Evolutionary conservation across 192 early-diverging fungal species (phyloP).

Genomic region (Backusella mclennaniae): DNA sequence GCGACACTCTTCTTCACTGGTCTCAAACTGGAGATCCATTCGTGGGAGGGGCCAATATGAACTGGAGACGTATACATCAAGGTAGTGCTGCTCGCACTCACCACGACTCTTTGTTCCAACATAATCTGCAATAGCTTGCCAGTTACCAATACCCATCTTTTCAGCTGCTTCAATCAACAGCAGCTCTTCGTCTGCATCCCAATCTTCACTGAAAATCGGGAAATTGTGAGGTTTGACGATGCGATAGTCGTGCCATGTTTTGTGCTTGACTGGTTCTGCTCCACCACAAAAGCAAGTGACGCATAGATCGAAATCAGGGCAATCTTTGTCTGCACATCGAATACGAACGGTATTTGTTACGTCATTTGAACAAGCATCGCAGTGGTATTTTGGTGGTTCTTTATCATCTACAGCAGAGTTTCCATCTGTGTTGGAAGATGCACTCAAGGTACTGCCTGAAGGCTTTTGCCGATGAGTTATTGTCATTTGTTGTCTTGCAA

Average conservation of each 20-base stretch:
- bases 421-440: conserved; percentile 11
- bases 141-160: conserved; percentile 95
- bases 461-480: conserved; percentile 41
- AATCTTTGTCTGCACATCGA: conserved; percentile 67
- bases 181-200: conserved; percentile 97
- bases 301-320: conserved; percentile 91
- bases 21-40: conserved; percentile 69
- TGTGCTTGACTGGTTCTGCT: conserved; percentile 76
- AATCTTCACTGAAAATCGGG: conserved; percentile 86
- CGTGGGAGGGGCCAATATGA: conserved; percentile 82
- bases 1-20: conserved; percentile 41
- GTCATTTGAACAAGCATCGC: conserved; percentile 89
- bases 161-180: conserved; percentile 88
- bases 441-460: conserved; percentile 28
- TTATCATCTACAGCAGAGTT: conserved; percentile 29
- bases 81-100: conserved; percentile 90
- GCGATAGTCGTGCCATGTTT: conserved; percentile 82
- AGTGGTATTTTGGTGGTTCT: conserved; percentile 55
- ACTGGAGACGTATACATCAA: conserved; percentile 76
- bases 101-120: conserved; percentile 88
- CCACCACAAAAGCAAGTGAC: conserved; percentile 91
- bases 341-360: conserved; percentile 89
- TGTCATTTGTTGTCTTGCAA: conserved; percentile 22
- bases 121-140: conserved; percentile 92
- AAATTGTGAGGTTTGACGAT: conserved; percentile 88